phyloP scores from a whole-genome alignment of 1,139 yeast species.

The Hemisphaericaspora xylofermentans region DNA sequence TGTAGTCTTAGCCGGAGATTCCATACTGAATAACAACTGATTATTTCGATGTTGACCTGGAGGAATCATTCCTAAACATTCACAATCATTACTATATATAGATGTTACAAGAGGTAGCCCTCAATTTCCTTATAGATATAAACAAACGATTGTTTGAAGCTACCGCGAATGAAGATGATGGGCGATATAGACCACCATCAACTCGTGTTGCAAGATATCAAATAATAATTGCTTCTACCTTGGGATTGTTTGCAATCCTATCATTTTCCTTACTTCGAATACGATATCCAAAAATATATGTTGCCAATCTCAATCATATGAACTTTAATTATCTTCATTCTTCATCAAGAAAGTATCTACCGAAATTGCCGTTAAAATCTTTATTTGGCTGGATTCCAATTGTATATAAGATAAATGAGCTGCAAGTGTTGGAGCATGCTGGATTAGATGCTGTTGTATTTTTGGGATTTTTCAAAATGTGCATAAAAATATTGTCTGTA shows the following conservation, averaged over 20 bases:
- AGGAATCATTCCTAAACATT: too few relatives aligned
- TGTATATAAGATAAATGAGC: conserved; percentile 63
- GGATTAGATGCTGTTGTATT: conserved; percentile 94
- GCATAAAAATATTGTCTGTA: conserved; percentile 58
- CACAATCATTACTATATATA: background rate
- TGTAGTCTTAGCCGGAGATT: too few relatives aligned
- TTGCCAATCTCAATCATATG: conserved; percentile 49
- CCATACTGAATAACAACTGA: too few relatives aligned
- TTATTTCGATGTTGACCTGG: too few relatives aligned
- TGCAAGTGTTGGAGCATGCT: conserved; percentile 80
- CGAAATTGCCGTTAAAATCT: conserved; percentile 39
- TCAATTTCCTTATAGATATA: background rate
- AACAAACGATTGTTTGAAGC: conserved; percentile 1
- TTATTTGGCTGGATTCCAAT: conserved; percentile 80
- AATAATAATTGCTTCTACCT: conserved; percentile 55
- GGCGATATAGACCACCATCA: conserved; percentile 22
- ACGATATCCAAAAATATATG: conserved; percentile 71
- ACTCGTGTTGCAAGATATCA: conserved; percentile 51
- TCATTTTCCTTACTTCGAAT: conserved; percentile 63
- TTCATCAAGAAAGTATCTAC: conserved; percentile 39
- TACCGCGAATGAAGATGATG: conserved; percentile 6
- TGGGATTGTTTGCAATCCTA: conserved; percentile 65
- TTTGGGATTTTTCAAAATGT: conserved; percentile 75
- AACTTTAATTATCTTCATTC: conserved; percentile 46
- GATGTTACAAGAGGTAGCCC: background rate